Evolutionary conservation across 306 rosid genomes (phyloP).

Genomic region (Rosa multiflora): DNA sequence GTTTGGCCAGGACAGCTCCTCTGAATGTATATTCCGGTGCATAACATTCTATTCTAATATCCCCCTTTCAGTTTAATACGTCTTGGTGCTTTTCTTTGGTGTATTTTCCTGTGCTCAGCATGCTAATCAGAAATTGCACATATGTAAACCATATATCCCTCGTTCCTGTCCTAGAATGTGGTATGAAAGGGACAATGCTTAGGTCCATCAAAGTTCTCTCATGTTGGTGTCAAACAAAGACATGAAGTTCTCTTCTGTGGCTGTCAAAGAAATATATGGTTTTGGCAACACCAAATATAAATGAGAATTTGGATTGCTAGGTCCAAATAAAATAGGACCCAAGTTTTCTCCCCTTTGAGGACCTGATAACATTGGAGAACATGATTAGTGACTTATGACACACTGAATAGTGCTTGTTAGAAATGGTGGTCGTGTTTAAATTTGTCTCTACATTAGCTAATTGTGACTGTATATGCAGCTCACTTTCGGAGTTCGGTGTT

Average conservation of each 20-base stretch:
- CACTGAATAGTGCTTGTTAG: background rate
- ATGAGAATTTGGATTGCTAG: background rate
- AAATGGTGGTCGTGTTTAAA: conserved; percentile 3
- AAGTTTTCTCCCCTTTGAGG: background rate
- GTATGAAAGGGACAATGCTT: background rate
- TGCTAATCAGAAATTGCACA: too few relatives aligned
- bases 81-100: too few relatives aligned
- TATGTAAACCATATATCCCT: background rate
- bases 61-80: background rate
- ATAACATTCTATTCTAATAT: background rate
- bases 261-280: background rate
- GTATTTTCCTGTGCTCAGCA: too few relatives aligned
- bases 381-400: background rate
- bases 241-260: background rate
- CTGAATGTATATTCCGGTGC: background rate
- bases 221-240: background rate
- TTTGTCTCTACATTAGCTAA: conserved; percentile 17
- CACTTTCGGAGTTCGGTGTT: conserved; percentile 95
- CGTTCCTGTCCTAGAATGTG: background rate
- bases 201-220: background rate
- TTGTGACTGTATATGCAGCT: conserved; percentile 48
- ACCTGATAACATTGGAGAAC: background rate
- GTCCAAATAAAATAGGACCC: background rate
- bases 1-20: background rate
- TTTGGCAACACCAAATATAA: background rate